Conservation (phyloP, 768 basidiomycete genomes). For the Udeniomyces megalosporus region DNA sequence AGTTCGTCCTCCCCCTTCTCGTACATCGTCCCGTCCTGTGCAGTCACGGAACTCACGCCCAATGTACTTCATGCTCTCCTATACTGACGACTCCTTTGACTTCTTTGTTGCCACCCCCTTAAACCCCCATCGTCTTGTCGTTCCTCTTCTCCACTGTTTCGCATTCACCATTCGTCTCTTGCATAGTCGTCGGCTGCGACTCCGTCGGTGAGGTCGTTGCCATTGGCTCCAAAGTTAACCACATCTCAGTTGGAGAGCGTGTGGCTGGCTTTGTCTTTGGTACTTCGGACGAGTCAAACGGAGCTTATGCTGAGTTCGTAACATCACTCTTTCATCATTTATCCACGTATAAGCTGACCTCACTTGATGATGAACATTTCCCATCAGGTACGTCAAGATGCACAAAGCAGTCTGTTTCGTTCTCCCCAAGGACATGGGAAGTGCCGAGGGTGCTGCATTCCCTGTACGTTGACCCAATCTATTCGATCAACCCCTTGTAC, state of each 20-base stretch:
- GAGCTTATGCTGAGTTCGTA: conserved; percentile 8
- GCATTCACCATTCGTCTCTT: neutral
- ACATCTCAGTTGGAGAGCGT: neutral
- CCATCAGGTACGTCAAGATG: conserved; percentile 4
- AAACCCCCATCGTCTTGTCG: neutral
- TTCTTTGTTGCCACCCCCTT: neutral
- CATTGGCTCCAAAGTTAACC: conserved; percentile 2
- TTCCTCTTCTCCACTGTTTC: neutral
- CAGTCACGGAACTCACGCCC: too few relatives aligned
- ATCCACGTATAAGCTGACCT: too few relatives aligned
- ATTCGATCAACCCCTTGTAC: too few relatives aligned
- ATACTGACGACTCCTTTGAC: neutral
- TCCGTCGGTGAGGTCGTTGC: neutral
- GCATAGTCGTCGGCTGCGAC: conserved; percentile 1
- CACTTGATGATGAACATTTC: too few relatives aligned
- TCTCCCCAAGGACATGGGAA: neutral
- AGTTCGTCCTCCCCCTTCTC: too few relatives aligned
- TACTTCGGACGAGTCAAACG: neutral
- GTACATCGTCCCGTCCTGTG: too few relatives aligned
- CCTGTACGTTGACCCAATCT: neutral
- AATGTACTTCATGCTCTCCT: neutral
- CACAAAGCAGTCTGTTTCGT: neutral
- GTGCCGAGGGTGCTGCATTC: neutral
- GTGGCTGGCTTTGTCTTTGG: conserved; percentile 6
- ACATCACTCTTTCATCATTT: too few relatives aligned